phyloP scores from a whole-genome alignment of 805 yeast species.

The Candida nitratophila region DNA sequence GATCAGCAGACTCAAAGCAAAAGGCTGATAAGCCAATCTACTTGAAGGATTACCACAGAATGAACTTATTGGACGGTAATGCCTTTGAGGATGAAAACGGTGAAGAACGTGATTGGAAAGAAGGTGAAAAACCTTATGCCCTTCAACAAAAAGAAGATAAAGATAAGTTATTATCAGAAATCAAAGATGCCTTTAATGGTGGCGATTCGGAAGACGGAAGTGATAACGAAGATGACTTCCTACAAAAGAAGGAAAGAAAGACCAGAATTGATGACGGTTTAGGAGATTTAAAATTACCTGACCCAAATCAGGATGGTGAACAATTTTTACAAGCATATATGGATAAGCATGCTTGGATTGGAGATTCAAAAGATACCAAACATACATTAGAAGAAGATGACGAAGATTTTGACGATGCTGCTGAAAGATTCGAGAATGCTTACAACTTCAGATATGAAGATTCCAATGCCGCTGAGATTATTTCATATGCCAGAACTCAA shows the following conservation, averaged over 20 bases:
- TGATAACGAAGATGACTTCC: slow-evolving; percentile 40
- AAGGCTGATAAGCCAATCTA: slow-evolving; percentile 67
- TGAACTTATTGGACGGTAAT: slow-evolving; percentile 65
- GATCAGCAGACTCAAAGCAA: slow-evolving; percentile 11
- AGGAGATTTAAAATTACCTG: slow-evolving; percentile 45
- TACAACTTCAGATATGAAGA: slow-evolving; percentile 95
- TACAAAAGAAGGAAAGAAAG: slow-evolving; percentile 49
- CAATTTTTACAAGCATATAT: slow-evolving; percentile 70
- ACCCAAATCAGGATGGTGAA: slow-evolving; percentile 57
- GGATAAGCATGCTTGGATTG: slow-evolving; percentile 83
- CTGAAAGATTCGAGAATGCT: slow-evolving; percentile 84
- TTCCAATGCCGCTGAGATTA: slow-evolving; percentile 82
- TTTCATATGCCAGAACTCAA: slow-evolving; percentile 90
- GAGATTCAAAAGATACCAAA: slow-evolving; percentile 55
- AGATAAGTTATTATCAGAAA: slow-evolving; percentile 65
- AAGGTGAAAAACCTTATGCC: slow-evolving; percentile 61
- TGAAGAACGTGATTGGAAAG: slow-evolving; percentile 38
- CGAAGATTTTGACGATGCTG: slow-evolving; percentile 87
- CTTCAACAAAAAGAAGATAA: slow-evolving; percentile 73
- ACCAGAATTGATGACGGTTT: slow-evolving; percentile 15
- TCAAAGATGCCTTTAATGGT: slow-evolving; percentile 58
- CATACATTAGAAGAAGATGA: slow-evolving; percentile 55
- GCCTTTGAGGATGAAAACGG: slow-evolving; percentile 49
- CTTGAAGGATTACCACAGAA: slow-evolving; percentile 88
- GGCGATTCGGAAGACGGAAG: slow-evolving; percentile 37